Base-by-base conservation (phyloP, 148 eudicot genomes). In the Talinum fruticosum region DNA sequence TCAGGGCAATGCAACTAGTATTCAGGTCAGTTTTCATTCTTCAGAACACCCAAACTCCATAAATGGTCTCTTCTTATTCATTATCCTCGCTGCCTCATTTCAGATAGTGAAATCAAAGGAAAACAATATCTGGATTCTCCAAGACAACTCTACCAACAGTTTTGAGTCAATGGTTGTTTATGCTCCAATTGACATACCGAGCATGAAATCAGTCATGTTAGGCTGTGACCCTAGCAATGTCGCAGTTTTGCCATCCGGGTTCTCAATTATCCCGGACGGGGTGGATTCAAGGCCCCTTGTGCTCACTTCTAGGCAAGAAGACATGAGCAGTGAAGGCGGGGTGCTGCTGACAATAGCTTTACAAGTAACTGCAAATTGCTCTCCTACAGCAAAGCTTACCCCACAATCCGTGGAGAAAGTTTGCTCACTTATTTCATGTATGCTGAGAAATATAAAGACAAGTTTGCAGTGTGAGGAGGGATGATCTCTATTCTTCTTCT, bases 231-330 rank as follows among this genome's bases (percentile, higher is more conserved):
- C 99, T 0, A 87, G 97, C 88, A 89, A 81, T 78, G 68, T 87
- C 0, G 89, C 91, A 0, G 53, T 93, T 64, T 74, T 93, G 69
- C 93, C 99, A 26, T 91, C 99, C 0, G 99, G 97, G 15, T 95
- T 95, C 75, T 91, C 96, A 2, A 92, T 95, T 69, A 89, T 92
- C 19, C 94, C 97, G 0, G 99, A 96, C 30, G 97, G 97, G 21
- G 30, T 84, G 6, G 97, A 96, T 71, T 88, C 91, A 4, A 86
- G 97, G 85, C 89, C 97, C 26, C 79, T 83, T 6, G 97, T 96
- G 37, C 87, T 95, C 75, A 88, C 87, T 45, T 87, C 97, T 0
- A 83, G 79, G 74, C 84, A 88, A 49, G 93, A 89, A 53, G 95
- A 92, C 47, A 87, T 84, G 75, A 84, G 86, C 83, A 53, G 87